A percentile compares a stretch with the other conserved stretches of the same genome.
Evolutionary conservation across 1,284 basidiomycete genomes (phyloP).

Genomic region (Cystobasidium slooffiae): DNA sequence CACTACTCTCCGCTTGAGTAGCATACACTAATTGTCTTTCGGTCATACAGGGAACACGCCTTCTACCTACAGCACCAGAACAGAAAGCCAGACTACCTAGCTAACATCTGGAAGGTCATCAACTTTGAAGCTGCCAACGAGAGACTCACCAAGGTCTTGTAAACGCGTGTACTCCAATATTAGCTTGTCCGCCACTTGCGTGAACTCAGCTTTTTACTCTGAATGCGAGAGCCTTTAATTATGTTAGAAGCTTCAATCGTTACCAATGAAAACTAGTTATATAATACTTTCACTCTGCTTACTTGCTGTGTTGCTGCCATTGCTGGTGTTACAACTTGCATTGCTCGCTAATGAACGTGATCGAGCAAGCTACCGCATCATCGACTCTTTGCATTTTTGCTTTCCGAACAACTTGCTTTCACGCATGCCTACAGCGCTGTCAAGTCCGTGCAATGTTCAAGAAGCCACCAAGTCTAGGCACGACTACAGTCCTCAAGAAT

Average conservation of each 20-base stretch:
- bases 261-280: background rate
- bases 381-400: background rate
- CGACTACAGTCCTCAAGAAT: slow-evolving; percentile 22
- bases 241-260: slow-evolving; percentile 8
- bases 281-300: background rate
- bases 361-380: background rate
- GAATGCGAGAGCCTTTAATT: slow-evolving; percentile 6
- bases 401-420: background rate
- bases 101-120: slow-evolving; percentile 70
- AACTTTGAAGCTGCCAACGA: slow-evolving; percentile 88
- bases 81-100: slow-evolving; percentile 68
- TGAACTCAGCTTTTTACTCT: background rate
- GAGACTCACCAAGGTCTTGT: slow-evolving; percentile 60
- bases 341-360: background rate
- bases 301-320: background rate
- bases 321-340: no score
- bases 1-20: background rate
- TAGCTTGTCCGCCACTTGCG: background rate
- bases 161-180: background rate
- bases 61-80: slow-evolving; percentile 85
- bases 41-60: slow-evolving; percentile 50
- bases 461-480: slow-evolving; percentile 27
- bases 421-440: background rate
- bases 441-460: slow-evolving; percentile 25
- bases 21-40: background rate